Percentiles rank a stretch among this genome's conserved stretches.
These are phyloP conservation scores for Phytophthora pluvialis DNA, from an alignment of 352 stramenopile genomes.

Conservation along the genomic window DNA sequence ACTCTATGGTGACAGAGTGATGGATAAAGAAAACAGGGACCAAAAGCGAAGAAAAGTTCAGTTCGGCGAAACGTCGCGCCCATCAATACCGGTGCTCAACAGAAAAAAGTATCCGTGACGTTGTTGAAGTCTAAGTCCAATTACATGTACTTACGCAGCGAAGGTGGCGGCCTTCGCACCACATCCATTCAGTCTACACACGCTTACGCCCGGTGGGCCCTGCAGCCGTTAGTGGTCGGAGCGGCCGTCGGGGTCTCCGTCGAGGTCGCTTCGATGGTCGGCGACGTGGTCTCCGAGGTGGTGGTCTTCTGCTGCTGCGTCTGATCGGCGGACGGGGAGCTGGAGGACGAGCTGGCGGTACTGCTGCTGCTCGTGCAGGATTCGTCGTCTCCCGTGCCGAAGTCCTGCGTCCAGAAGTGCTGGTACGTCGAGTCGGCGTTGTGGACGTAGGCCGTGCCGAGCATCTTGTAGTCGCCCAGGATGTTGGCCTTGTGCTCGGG, in stretches of 20 bases:
- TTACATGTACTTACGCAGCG: constrained; percentile 2
- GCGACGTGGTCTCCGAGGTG: constrained; percentile 20
- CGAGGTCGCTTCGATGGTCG: constrained; percentile 15
- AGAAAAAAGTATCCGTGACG: constrained; percentile 17
- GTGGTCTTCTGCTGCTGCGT: constrained; percentile 15
- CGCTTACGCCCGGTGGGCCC: constrained; percentile 24
- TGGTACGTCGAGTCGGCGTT: constrained; percentile 39
- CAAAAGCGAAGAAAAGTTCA: constrained; percentile 16
- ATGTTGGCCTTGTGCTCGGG: constrained; percentile 52
- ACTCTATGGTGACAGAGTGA: neutral
- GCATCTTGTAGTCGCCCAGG: constrained; percentile 39
- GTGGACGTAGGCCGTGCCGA: constrained; percentile 36
- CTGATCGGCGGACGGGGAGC: constrained; percentile 26
- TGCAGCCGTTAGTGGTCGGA: constrained; percentile 33
- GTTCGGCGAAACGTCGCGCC: constrained; percentile 14
- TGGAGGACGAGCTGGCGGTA: constrained; percentile 23
- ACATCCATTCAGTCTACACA: neutral
- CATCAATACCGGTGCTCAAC: constrained; percentile 7
- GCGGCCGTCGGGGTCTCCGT: constrained; percentile 6
- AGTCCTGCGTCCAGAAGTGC: constrained; percentile 62
- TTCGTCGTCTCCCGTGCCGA: constrained; percentile 38
- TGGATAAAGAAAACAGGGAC: neutral
- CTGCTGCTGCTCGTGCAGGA: constrained; percentile 30
- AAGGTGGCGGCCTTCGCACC: neutral
- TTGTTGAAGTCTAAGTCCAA: constrained; percentile 7